These are phyloP conservation scores for Phaeophleospora eucalypticola DNA, from an alignment of 2,329 filamentous ascomycete genomes.

Conservation along the genomic window DNA sequence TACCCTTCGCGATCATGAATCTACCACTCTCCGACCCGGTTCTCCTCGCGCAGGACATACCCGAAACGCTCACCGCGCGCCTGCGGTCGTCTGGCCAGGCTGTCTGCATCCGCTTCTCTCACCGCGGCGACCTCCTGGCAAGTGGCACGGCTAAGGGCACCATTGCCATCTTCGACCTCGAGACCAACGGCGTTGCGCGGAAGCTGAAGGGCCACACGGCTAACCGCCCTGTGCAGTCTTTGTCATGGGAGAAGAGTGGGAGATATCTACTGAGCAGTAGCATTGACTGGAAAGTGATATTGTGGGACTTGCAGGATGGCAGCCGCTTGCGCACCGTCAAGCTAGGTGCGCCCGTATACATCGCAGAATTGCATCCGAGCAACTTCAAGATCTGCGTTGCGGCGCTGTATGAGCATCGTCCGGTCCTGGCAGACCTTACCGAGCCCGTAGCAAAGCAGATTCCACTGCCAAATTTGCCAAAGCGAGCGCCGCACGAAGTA, in stretches of 20 bases:
- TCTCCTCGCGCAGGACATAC: constrained; percentile 74
- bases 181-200: constrained; percentile 92
- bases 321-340: constrained; percentile 75
- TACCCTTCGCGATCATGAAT: constrained; percentile 53
- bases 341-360: constrained; percentile 90
- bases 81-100: constrained; percentile 66
- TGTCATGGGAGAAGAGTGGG: constrained; percentile 92
- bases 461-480: constrained; percentile 74
- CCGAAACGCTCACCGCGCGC: constrained; percentile 81
- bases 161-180: constrained; percentile 92
- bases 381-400: constrained; percentile 84
- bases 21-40: constrained; percentile 68
- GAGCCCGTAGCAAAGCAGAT: constrained; percentile 60
- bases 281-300: constrained; percentile 91
- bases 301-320: constrained; percentile 84
- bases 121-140: constrained; percentile 88
- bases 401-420: constrained; percentile 89
- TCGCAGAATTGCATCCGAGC: constrained; percentile 87
- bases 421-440: constrained; percentile 70
- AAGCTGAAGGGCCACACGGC: constrained; percentile 85
- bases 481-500: constrained; percentile 64
- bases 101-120: constrained; percentile 78
- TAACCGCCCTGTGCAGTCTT: constrained; percentile 76
- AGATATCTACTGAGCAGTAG: constrained; percentile 88
- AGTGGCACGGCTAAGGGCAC: constrained; percentile 88